Evolutionary conservation across 805 yeast genomes (phyloP), one percentile per base, ranked within the genome.

Genomic region (Zygotorulaspora danielsina): DNA sequence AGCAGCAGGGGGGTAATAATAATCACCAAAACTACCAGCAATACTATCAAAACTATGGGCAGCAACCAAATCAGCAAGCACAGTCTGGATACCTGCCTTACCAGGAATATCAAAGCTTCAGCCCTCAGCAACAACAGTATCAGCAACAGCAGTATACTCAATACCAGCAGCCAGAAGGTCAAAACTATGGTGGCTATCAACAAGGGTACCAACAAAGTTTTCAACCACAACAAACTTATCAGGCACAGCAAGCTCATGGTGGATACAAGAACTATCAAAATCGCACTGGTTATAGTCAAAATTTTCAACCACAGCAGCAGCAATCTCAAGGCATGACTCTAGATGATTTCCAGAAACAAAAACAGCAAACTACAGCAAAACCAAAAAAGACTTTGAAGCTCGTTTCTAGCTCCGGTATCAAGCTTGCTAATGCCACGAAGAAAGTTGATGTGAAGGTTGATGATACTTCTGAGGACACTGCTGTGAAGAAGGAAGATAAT

Each of bases 301-400:
- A 45, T 19, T 35, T 18, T 17, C 50, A 44, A 36, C 42, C 38
- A 36, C 44, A 39, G 22, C 46, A 36, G 9, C 42, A 41, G 6
- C 62, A 61, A 44, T 61, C 55, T 43, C 70, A 69, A 53, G 81
- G 79, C 45, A 79, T 85, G 86, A 75, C 89, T 27, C 71, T 86
- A 53, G 94, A 87, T 38, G 95, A 85, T 50, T 86, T 78, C 67
- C 81, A 84, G 59, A 81, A 81, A 59, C 84, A 80, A 58, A 63
- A 71, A 41, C 72, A 48, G 28, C 51, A 59, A 49, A 45, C 55
- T n/a, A 53, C 61, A 24, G 63, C 75, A 38, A 73, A 75, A 59
- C 81, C 83, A 32, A 84, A 82, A 70, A 79, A 71, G 56, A 75
- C 79, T 34, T 71, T 83, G 62, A 81, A 81, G 59, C 70, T 84